Conservation (phyloP, 305 asterid genomes). For the Fraxinus xanthoxyloides region DNA sequence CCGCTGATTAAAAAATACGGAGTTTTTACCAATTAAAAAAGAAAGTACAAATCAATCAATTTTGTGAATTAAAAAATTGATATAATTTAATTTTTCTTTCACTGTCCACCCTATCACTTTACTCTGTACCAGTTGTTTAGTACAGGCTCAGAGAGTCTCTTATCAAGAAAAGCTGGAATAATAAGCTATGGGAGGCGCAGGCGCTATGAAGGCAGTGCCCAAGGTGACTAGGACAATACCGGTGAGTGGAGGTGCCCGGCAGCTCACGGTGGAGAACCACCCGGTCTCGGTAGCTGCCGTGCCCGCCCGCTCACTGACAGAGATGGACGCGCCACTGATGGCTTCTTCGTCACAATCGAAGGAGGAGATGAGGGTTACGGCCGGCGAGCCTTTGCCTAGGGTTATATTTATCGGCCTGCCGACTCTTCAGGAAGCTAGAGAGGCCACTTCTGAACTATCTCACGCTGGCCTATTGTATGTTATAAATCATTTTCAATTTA, state of each 20-base stretch:
- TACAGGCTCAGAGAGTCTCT: not conserved
- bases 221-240: constrained; percentile 55
- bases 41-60: not conserved
- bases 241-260: constrained; percentile 38
- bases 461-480: constrained; percentile 56
- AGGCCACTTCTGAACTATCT: constrained; percentile 74
- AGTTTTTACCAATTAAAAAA: too few relatives aligned
- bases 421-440: constrained; percentile 60
- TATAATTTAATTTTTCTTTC: not conserved
- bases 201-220: constrained; percentile 60
- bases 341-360: not conserved
- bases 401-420: constrained; percentile 65
- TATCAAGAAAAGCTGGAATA: not conserved
- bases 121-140: not conserved
- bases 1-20: too few relatives aligned
- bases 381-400: constrained; percentile 42
- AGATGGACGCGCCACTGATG: not conserved
- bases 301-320: constrained; percentile 30
- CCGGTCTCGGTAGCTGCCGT: constrained; percentile 32
- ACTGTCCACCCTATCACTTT: not conserved
- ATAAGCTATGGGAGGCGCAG: constrained; percentile 78
- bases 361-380: constrained; percentile 25
- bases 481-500: not conserved
- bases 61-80: not conserved
- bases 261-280: constrained; percentile 42